Evolutionary conservation across 495 filamentous ascomycete species (phyloP).

Genomic region (Trichoderma gamsii): DNA sequence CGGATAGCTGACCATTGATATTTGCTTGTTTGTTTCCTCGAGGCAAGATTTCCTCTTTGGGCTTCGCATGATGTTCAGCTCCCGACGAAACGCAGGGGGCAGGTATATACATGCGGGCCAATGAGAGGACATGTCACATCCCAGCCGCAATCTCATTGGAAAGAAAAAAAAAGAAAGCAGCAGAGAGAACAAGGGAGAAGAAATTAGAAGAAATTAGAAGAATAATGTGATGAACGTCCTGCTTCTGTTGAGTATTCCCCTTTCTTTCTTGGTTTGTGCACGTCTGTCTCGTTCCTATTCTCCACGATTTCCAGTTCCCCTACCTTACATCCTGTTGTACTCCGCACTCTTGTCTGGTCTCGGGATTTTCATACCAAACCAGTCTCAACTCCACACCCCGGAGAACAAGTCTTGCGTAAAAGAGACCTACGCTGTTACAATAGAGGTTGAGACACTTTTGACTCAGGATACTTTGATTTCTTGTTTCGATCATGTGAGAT

Average conservation of each 20-base stretch:
- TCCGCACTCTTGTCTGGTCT: not conserved
- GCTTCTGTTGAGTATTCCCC: too few species aligned
- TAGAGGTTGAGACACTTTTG: not conserved
- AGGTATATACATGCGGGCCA: not conserved
- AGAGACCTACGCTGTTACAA: not conserved
- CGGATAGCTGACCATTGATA: not conserved
- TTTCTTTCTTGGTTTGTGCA: too few species aligned
- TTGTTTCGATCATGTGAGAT: too few species aligned
- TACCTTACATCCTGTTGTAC: too few species aligned
- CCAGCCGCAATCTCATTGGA: not conserved
- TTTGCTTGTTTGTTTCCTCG: not conserved
- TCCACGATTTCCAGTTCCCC: too few species aligned
- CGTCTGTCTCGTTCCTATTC: too few species aligned
- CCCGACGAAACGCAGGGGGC: not conserved
- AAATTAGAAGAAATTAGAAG: not conserved
- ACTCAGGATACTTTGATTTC: too few species aligned
- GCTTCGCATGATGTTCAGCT: not conserved
- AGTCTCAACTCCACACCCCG: not conserved
- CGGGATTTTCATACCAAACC: not conserved
- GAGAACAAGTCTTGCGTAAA: too few species aligned
- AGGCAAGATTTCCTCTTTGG: conserved; percentile 4
- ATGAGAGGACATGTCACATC: not conserved
- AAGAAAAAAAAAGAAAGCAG: not conserved
- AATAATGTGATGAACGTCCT: too few species aligned
- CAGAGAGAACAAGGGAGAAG: not conserved